Conservation (phyloP, 345 rosid species). For the Ceriops tagal region DNA sequence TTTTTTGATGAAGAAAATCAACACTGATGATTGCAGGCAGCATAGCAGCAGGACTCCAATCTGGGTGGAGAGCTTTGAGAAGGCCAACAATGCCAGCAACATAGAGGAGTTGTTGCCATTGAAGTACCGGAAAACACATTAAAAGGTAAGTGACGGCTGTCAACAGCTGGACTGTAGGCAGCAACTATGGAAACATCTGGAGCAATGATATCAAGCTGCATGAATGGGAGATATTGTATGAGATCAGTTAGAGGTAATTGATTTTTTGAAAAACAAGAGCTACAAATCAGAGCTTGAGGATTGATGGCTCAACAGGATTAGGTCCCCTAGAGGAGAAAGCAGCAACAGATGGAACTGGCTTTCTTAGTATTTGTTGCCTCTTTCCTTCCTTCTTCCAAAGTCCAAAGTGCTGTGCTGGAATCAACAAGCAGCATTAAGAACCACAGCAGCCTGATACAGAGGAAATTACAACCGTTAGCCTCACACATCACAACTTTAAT, state of each 20-base stretch:
- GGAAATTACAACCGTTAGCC: neutral
- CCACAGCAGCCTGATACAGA: conserved; percentile 80
- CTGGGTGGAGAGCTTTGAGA: conserved; percentile 38
- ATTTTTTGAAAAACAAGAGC: neutral
- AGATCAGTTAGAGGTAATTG: too few relatives aligned
- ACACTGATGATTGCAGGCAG: conserved; percentile 47
- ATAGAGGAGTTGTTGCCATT: conserved; percentile 51
- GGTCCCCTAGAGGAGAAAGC: conserved; percentile 43
- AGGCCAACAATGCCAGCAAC: conserved; percentile 50
- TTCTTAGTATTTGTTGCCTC: conserved; percentile 30
- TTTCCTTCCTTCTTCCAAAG: conserved; percentile 72
- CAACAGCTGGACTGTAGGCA: conserved; percentile 31
- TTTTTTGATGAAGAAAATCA: too few relatives aligned
- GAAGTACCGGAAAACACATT: conserved; percentile 41
- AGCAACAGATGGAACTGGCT: conserved; percentile 29
- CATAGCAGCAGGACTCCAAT: conserved; percentile 53
- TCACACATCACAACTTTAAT: too few relatives aligned
- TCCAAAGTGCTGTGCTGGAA: conserved; percentile 85
- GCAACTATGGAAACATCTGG: conserved; percentile 50
- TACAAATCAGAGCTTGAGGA: conserved; percentile 33
- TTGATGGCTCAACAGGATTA: conserved; percentile 24
- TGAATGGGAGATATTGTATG: neutral
- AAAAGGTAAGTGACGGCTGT: conserved; percentile 32
- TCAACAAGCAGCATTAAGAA: conserved; percentile 85
- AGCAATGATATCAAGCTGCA: conserved; percentile 56